Evolutionary conservation across 805 yeast species (phyloP), one percentile per base, ranked within the genome.

Genomic region (Monosporozyma siamensis): DNA sequence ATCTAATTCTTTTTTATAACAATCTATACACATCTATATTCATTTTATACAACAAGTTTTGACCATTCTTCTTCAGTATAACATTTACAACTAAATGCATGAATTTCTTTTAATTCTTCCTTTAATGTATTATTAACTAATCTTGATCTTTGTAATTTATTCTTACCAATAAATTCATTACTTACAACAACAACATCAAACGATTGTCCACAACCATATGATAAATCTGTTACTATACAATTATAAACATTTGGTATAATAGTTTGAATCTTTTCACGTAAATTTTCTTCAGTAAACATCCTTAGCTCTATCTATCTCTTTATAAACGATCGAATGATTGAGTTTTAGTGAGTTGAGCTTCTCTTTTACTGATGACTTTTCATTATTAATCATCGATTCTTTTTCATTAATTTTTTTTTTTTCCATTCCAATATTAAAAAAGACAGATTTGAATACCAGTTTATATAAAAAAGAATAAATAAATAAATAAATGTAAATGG

Each of bases 171-270:
- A 61, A 94, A 92, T 18, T 69, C 56, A 36, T 77, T 71, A 5
- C 80, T 64, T 8, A 92, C 95, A 22, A 94, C 89, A 6, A 85
- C 74, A 26, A 88, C 95, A 30, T 94, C 95, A 63, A 89, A 90
- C 2, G 97, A 95, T 62, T 90, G 96, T 4, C 99, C 99, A 65
- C 99, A 92, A 1, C 99, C 99, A 12, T 95, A 95, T 35, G 80
- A 69, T 50, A 70, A 66, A 44, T 66, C 70, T 6, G 62, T 57
- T 14, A 64, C 63, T n/a, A 62, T 54, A 14, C 55, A 55, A 27
- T 64, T 61, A 32, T 59, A 53, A 15, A 59, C 49, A 24, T 55
- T 52, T 15, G 61, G 55, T 7, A 63, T 48, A n/a, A 44, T 36
- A 3, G 45, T 40, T 34, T 51, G 44, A 7, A 63, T 48, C 45